These are phyloP conservation scores for Blastocystis sp. DNA, from an alignment of 352 stramenopile species.

Conservation along the genomic window DNA sequence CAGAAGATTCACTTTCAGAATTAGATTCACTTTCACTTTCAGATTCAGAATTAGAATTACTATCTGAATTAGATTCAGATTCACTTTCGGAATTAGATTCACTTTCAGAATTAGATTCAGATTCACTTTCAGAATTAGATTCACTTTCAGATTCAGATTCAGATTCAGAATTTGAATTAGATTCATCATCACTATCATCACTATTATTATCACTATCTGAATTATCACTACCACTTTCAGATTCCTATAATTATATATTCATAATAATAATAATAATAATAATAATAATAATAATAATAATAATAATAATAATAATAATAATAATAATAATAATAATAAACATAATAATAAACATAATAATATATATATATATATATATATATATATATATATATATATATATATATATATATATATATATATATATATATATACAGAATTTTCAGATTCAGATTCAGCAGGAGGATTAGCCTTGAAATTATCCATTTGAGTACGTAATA, in stretches of 20 bases:
- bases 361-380: too few species aligned
- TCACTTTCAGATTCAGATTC: slow-evolving; percentile 1
- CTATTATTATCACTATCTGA: not conserved
- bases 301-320: too few species aligned
- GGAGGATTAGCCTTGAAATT: slow-evolving; percentile 4
- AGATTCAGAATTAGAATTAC: not conserved
- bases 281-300: too few species aligned
- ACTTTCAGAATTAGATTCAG: too few species aligned
- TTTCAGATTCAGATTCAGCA: not conserved
- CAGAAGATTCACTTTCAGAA: not conserved
- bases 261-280: too few species aligned
- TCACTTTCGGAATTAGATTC: too few species aligned
- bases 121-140: not conserved
- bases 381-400: too few species aligned
- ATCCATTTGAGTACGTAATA: not conserved
- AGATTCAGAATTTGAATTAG: not conserved
- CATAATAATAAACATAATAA: too few species aligned
- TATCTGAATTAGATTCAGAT: not conserved
- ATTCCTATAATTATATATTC: too few species aligned
- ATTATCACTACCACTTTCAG: not conserved
- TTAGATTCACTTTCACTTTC: not conserved
- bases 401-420: too few species aligned
- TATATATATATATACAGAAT: too few species aligned
- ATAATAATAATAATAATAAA: too few species aligned
- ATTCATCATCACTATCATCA: slow-evolving; percentile 9